These are phyloP conservation scores for Zasmidium cellare DNA, from an alignment of 2,329 filamentous ascomycete species.

Conservation along the genomic window DNA sequence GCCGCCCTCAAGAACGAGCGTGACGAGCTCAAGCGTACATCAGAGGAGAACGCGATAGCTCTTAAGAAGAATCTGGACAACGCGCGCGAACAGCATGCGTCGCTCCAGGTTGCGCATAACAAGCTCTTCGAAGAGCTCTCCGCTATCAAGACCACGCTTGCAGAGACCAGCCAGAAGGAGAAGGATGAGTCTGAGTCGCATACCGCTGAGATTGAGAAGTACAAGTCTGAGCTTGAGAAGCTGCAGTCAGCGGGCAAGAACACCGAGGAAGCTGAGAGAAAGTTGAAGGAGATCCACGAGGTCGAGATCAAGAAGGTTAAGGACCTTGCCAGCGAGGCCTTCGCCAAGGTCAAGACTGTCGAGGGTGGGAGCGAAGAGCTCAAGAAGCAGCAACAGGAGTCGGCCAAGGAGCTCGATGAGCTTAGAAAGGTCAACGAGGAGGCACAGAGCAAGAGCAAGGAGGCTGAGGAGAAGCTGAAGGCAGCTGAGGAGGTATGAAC, in stretches of 20 bases:
- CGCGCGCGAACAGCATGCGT: constrained; percentile 19
- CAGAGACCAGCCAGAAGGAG: constrained; percentile 6
- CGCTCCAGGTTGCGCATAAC: constrained; percentile 25
- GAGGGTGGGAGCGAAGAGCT: constrained; percentile 17
- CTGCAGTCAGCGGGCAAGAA: constrained; percentile 16
- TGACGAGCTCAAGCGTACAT: constrained; percentile 18
- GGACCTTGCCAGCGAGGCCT: constrained; percentile 17
- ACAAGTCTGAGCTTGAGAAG: constrained; percentile 18
- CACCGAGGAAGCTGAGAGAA: constrained; percentile 17
- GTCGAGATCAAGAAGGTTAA: constrained; percentile 18
- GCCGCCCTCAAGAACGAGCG: constrained; percentile 17
- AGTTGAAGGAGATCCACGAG: constrained; percentile 19
- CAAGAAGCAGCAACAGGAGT: constrained; percentile 18
- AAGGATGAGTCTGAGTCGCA: background rate
- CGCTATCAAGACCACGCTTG: constrained; percentile 8
- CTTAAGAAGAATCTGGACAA: constrained; percentile 19
- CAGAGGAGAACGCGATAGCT: background rate
- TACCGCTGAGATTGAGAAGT: constrained; percentile 2
- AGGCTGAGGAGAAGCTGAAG: constrained; percentile 18
- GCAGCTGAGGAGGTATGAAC: constrained; percentile 13
- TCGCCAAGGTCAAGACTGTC: constrained; percentile 17
- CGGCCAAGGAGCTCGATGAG: constrained; percentile 17
- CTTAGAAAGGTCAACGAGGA: constrained; percentile 16
- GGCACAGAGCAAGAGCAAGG: constrained; percentile 11
- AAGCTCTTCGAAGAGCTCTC: constrained; percentile 24